Percentiles rank a stretch among this genome's conserved stretches.
These are phyloP conservation scores for Trametes polyzona DNA, from an alignment of 1,284 basidiomycete genomes.

Conservation along the genomic window DNA sequence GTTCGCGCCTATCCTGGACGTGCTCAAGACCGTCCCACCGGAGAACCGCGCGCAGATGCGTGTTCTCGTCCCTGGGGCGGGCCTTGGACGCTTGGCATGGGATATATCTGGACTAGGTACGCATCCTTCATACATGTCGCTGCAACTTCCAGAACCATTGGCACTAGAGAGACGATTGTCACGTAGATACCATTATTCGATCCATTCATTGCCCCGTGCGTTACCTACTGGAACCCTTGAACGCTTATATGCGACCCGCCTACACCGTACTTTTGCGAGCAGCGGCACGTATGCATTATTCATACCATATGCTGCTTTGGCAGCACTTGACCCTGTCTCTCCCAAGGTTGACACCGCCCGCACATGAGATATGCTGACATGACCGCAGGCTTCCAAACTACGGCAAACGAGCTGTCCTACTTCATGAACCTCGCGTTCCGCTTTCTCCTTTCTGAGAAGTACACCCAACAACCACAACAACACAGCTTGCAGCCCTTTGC, in stretches of 20 bases:
- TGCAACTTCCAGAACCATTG: no score
- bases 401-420: constrained; percentile 62
- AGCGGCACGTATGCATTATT: no score
- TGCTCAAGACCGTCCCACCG: constrained; percentile 38
- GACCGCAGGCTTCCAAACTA: constrained; percentile 54
- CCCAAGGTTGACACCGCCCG: no score
- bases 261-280: no score
- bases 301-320: no score
- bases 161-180: no score
- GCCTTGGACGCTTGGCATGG: constrained; percentile 66
- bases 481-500: constrained; percentile 61
- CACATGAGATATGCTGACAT: neutral
- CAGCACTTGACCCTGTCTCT: no score
- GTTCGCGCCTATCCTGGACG: constrained; percentile 57
- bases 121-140: constrained; percentile 15
- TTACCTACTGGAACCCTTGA: no score
- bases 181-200: no score
- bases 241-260: no score
- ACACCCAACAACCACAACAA: constrained; percentile 45
- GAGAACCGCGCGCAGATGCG: constrained; percentile 37
- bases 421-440: constrained; percentile 67
- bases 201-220: no score
- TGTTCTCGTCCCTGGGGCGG: constrained; percentile 66
- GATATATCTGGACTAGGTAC: constrained; percentile 63
- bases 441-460: constrained; percentile 53